Evolutionary conservation across 768 basidiomycete genomes (phyloP), one percentile per base, ranked within the genome.

Genomic region (Mycena floridula): DNA sequence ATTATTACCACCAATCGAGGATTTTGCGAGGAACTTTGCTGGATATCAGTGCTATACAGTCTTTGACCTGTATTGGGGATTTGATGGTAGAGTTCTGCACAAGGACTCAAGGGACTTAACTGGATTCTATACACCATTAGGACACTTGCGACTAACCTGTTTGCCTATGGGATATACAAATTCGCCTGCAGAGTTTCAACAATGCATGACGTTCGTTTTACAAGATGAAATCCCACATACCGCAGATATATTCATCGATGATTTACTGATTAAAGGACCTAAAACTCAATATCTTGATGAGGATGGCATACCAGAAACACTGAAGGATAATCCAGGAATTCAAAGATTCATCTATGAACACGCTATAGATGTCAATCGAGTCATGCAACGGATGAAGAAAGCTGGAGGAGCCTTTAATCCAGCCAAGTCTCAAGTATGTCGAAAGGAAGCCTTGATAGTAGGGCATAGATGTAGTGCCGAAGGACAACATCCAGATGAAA

Each of bases 131-230:
- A 69, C 63, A 0, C 69, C 66, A 0, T 49, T 67, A 4, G 66
- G 69, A 1, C 49, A 59, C 0, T 43, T 67, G 0, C 55, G 57
- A 0, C 53, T 73, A 0, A 65, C 60, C 0, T 58, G 54, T 0
- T 36, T 75, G 0, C 70, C 66, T 0, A 66, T 61, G 48, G 74
- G 72, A 1, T 68, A 56, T 32, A 71, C 70, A 0, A 72, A 73
- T 21, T 64, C 55, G 0, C 58, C 54, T 2, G 59, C 32, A 35
- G 32, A 35, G 7, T 35, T 35, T 35, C 32, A 35, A 18, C 13
- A 35, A 13, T 35, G 32, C 32, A 59, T 65, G 49, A 52, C 51
- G 0, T 65, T 64, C 21, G 48, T 71, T 2, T 25, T 70, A 0
- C 52, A 66, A 16, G 46, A 60, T 20, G 60, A 69, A 49, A 65